Evolutionary conservation across 305 asterid species (phyloP), one percentile per base, ranked within the genome.

Genomic region (Ajuga reptans): DNA sequence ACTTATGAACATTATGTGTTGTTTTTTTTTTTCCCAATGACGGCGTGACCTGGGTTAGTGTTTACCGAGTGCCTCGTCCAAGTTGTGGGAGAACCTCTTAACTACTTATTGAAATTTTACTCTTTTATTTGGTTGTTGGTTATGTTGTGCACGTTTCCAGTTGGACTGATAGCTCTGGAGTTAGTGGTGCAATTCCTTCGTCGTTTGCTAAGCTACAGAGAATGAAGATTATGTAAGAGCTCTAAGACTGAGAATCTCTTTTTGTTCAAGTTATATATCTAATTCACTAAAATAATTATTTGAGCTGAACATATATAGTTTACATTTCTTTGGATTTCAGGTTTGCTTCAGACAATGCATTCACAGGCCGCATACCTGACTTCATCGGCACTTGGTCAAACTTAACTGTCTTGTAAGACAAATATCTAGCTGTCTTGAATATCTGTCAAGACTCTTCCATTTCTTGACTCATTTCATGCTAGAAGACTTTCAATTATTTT

Each of bases 311-410:
- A 21, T 71, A 58, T 61, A 50, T 55, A 9, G 16, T n/a, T n/a
- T n/a, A n/a, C 69, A 65, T 64, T 54, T 42, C 45, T 39, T 50
- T 37, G 41, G 24, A 37, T 60, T 82, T 59, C 80, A 89, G 94
- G 78, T 89, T 80, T 82, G 84, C 78, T 37, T 78, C 82, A 2
- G 95, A 89, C 66, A 83, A 66, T 76, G 83, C 60, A 24, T 82
- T 89, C 71, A 84, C 86, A 1, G 95, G 96, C 43, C 83, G 43
- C 63, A 78, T 89, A 76, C 96, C 96, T 2, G 85, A 78, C 58
- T 89, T 89, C 82, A 84, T 89, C 33, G 92, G 92, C 65, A 82
- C 46, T 66, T 89, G 91, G 96, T 72, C 84, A 68, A 64, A 55
- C 69, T 70, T 81, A 59, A 49, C 58, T 49, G 45, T 11, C 41